Percentiles rank a stretch among this genome's conserved stretches.
Evolutionary conservation across 306 rosid genomes (phyloP).

Genomic region (Coriaria nepalensis): DNA sequence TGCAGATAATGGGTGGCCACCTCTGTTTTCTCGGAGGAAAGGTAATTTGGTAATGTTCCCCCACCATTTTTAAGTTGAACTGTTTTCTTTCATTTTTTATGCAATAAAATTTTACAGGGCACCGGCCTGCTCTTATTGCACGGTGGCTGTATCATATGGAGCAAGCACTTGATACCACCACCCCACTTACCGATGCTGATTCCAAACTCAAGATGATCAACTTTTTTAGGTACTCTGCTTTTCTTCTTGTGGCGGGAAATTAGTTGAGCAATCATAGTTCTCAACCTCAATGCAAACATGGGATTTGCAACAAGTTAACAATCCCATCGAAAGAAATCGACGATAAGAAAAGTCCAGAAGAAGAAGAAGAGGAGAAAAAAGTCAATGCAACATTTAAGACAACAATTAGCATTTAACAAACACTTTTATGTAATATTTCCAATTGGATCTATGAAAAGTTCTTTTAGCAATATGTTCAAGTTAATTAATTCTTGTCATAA

Average conservation of each 20-base stretch:
- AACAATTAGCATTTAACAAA: too few species aligned
- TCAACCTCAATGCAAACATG: constrained; percentile 39
- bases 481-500: constrained; percentile 24
- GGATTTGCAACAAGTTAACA: constrained; percentile 25
- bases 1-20: constrained; percentile 83
- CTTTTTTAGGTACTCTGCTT: constrained; percentile 72
- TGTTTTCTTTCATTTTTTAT: constrained; percentile 5
- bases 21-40: constrained; percentile 72
- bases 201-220: constrained; percentile 52
- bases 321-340: background rate
- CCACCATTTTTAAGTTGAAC: background rate
- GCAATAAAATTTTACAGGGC: constrained; percentile 14
- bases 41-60: constrained; percentile 20
- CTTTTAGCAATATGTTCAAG: constrained; percentile 1
- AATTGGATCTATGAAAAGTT: too few species aligned
- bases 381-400: background rate
- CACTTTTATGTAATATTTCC: too few species aligned
- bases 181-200: constrained; percentile 48
- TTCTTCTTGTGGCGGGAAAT: constrained; percentile 79
- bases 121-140: constrained; percentile 84
- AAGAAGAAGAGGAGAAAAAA: background rate
- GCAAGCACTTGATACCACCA: constrained; percentile 44
- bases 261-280: constrained; percentile 42
- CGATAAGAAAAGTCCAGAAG: too few species aligned
- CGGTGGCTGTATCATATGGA: constrained; percentile 88